Conservation (phyloP, 495 filamentous ascomycete genomes). For the Lasiosphaeris hirsuta region DNA sequence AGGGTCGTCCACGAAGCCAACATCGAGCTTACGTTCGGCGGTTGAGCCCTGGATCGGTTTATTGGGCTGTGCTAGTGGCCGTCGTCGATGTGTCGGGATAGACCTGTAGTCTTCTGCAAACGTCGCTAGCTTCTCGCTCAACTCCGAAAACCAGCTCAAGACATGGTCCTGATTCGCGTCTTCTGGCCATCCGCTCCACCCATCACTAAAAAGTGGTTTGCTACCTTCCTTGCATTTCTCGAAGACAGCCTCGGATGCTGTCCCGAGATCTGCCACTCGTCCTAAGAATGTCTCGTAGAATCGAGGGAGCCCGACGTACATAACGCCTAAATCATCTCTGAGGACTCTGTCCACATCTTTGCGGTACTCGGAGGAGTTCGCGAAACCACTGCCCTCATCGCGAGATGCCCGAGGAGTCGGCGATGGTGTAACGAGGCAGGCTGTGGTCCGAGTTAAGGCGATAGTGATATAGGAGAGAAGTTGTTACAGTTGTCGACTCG, state of each 20-base stretch:
- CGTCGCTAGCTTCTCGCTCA: slow-evolving; percentile 32
- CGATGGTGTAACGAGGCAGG: too few relatives aligned
- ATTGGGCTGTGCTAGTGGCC: slow-evolving; percentile 32
- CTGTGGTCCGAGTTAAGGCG: too few relatives aligned
- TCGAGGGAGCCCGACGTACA: slow-evolving; percentile 35
- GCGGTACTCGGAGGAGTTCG: slow-evolving; percentile 41
- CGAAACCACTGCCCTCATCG: too few relatives aligned
- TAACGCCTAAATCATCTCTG: slow-evolving; percentile 36
- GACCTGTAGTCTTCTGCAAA: slow-evolving; percentile 23
- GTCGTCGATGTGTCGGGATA: slow-evolving; percentile 25
- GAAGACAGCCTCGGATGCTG: slow-evolving; percentile 35
- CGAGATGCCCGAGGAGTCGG: too few relatives aligned
- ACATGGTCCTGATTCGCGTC: slow-evolving; percentile 31
- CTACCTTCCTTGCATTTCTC: slow-evolving; percentile 34
- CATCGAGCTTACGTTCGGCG: slow-evolving; percentile 40
- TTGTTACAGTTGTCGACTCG: too few relatives aligned
- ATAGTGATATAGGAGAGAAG: too few relatives aligned
- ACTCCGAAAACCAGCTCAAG: slow-evolving; percentile 33
- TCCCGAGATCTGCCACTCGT: slow-evolving; percentile 28
- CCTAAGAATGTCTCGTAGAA: slow-evolving; percentile 41
- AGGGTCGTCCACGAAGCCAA: slow-evolving; percentile 41
- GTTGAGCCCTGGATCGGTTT: slow-evolving; percentile 38
- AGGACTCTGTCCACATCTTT: slow-evolving; percentile 41
- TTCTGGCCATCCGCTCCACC: too few relatives aligned
- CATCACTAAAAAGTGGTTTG: slow-evolving; percentile 27